Conservation (phyloP, 495 filamentous ascomycete species). For the Penicillium egyptiacum region DNA sequence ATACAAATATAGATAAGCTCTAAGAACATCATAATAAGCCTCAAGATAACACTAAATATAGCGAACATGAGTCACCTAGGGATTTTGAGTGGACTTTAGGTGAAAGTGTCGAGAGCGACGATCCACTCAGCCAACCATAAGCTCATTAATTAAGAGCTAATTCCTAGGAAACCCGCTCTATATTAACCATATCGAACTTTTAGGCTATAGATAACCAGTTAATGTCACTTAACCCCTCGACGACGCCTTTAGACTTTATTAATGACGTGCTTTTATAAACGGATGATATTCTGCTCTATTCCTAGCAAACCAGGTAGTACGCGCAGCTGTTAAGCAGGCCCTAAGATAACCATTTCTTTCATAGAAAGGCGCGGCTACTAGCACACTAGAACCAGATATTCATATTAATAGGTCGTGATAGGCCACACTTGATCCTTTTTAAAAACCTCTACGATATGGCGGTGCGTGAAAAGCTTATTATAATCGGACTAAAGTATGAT, state of each 20-base stretch:
- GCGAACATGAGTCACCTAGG: background rate
- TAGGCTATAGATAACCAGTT: background rate
- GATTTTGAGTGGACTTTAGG: background rate
- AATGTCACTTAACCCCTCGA: background rate
- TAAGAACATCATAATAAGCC: background rate
- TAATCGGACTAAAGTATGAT: constrained; percentile 3
- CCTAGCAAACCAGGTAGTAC: background rate
- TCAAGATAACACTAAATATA: background rate
- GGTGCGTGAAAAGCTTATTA: constrained; percentile 4
- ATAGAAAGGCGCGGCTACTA: background rate
- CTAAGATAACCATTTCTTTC: background rate
- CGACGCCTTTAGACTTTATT: background rate
- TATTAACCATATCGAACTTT: background rate
- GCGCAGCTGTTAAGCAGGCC: background rate
- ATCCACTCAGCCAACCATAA: background rate
- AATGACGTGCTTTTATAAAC: background rate
- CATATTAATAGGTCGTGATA: background rate
- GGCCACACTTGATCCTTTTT: background rate
- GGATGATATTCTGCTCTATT: constrained; percentile 1
- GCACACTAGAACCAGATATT: background rate
- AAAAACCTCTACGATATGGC: background rate
- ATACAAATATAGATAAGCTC: background rate
- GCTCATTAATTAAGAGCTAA: background rate
- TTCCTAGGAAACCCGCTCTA: background rate
- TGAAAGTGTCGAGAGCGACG: background rate